Evolutionary conservation across 2,329 filamentous ascomycete genomes (phyloP).

Genomic region (Aureobasidium uvarum): DNA sequence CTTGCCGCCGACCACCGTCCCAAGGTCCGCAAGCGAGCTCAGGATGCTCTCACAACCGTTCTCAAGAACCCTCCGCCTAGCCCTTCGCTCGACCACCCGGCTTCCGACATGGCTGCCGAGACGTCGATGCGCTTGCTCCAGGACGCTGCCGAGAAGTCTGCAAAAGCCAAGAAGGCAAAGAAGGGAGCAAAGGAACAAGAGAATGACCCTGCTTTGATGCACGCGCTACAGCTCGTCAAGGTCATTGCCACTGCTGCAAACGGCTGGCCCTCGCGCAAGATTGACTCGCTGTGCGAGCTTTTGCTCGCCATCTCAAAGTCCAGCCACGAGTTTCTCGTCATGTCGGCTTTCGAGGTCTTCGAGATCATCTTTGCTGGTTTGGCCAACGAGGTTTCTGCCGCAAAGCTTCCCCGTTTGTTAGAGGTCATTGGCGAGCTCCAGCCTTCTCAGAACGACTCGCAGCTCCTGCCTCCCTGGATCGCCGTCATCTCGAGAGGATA

Average conservation of each 20-base stretch:
- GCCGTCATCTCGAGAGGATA: slow-evolving; percentile 93
- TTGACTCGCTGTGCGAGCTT: slow-evolving; percentile 86
- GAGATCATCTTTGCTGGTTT: slow-evolving; percentile 95
- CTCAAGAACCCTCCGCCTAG: slow-evolving; percentile 84
- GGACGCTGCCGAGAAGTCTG: slow-evolving; percentile 68
- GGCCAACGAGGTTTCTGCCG: slow-evolving; percentile 79
- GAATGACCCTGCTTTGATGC: slow-evolving; percentile 70
- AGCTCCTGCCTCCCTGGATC: slow-evolving; percentile 93
- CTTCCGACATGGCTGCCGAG: slow-evolving; percentile 93
- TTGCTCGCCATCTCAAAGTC: slow-evolving; percentile 84
- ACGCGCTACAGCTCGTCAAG: slow-evolving; percentile 89
- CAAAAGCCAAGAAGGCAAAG: slow-evolving; percentile 65
- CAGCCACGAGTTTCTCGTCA: slow-evolving; percentile 92
- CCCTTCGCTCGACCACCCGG: slow-evolving; percentile 89
- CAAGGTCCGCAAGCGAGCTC: slow-evolving; percentile 90
- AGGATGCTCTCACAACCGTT: slow-evolving; percentile 81
- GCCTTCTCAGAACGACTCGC: slow-evolving; percentile 88
- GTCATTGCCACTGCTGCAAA: slow-evolving; percentile 81
- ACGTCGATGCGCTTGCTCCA: slow-evolving; percentile 78
- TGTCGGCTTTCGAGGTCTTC: slow-evolving; percentile 95
- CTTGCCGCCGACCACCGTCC: slow-evolving; percentile 83
- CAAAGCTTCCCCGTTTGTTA: slow-evolving; percentile 83
- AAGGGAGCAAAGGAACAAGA: slow-evolving; percentile 60
- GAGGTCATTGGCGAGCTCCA: slow-evolving; percentile 91
- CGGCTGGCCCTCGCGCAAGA: slow-evolving; percentile 95